Evolutionary conservation across 2,329 filamentous ascomycete genomes (phyloP).

Genomic region (Microsporum audouinii): DNA sequence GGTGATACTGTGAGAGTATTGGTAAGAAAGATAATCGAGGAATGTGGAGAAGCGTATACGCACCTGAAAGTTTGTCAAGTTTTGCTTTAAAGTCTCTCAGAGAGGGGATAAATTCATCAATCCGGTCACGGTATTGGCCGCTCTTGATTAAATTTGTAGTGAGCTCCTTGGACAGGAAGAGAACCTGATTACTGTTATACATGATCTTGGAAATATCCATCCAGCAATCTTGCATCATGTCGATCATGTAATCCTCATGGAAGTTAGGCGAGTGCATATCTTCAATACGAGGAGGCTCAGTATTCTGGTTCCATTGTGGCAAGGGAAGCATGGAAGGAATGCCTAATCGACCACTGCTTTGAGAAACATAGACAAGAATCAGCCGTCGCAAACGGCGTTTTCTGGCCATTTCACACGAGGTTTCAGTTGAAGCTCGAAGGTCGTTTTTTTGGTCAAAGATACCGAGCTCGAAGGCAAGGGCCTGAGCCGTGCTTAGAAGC

Average conservation of each 20-base stretch:
- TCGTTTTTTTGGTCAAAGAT: constrained; percentile 88
- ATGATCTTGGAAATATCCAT: constrained; percentile 85
- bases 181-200: constrained; percentile 75
- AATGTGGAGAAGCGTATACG: not conserved
- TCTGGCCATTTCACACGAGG: constrained; percentile 54
- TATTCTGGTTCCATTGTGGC: constrained; percentile 33
- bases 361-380: constrained; percentile 80
- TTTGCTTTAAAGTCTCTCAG: constrained; percentile 68
- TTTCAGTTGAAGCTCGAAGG: constrained; percentile 45
- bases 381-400: constrained; percentile 75
- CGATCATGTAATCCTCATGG: constrained; percentile 32
- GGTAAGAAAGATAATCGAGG: not conserved
- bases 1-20: constrained; percentile 36
- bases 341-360: constrained; percentile 83
- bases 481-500: constrained; percentile 81
- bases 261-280: constrained; percentile 14
- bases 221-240: constrained; percentile 69
- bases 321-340: constrained; percentile 85
- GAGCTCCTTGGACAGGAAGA: constrained; percentile 78
- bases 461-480: constrained; percentile 82
- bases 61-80: constrained; percentile 58
- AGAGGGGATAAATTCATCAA: constrained; percentile 71
- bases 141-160: constrained; percentile 82
- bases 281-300: constrained; percentile 23
- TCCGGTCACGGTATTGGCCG: constrained; percentile 67